Base-by-base conservation (phyloP, 306 rosid genomes). In the Quillaja saponaria region DNA sequence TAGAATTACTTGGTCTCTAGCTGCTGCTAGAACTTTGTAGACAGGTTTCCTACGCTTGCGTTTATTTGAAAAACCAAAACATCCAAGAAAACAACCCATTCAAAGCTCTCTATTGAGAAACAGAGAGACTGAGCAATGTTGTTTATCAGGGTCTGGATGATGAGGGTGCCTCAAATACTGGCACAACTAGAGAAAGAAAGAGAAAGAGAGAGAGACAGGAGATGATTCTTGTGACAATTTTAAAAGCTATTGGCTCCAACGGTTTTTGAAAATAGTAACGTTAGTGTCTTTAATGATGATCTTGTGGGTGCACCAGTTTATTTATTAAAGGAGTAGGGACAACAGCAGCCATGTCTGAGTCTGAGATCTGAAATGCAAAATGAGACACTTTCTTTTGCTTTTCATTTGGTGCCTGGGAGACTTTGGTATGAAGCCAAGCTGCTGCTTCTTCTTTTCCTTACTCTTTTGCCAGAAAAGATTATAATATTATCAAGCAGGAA, bases 31-130 rank as follows among this genome's bases (percentile, higher is more conserved):
- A 69, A 79, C 76, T 55, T 78, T 76, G 61, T 74, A 66, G 17
- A 72, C 59, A 5, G 82, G 67, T 70, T 80, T 74, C 74, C 81
- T 78, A 7, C 86, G 80, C 61, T 65, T 89, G 40, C 84, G 67
- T 57, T 84, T 85, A 73, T 80, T 76, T 31, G 90, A 66, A 19
- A 89, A 68, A 42, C 89, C 87, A 53, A 92, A 86, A 69, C 96
- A 89, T 50, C 71, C 83, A 44, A 89, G 90, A 65, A 92, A 92
- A 46, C 96, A 92, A 58, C 94, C 96, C 99, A 86, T 86, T n/a
- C 31, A 42, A 50, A 46, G 49, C 16, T 33, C 44, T 62, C 65
- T 34, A 3, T 6, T 34, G 17, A 40, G 31, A n/a, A 21, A 40
- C 53, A 25, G 49, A 10, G 17, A 58, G 47, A 49, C 35, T 15